Evolutionary conservation across 495 filamentous ascomycete species (phyloP).

Genomic region (Daldinia bambusicola): DNA sequence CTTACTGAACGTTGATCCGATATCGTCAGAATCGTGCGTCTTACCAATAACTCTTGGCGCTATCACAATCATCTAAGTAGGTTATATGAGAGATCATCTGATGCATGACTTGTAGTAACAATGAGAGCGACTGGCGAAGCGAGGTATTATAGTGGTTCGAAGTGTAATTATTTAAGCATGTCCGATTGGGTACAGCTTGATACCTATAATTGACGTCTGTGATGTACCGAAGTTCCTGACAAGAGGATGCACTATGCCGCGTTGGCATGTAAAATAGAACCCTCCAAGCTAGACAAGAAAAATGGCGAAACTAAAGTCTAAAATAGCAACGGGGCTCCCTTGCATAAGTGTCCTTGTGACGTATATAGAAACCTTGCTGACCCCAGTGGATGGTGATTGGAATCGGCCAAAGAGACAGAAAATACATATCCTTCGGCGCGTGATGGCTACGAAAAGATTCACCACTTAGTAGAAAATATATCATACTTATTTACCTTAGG

Average conservation of each 20-base stretch:
- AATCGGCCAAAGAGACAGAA: not conserved
- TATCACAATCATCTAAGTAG: not conserved
- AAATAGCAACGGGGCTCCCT: too few species aligned
- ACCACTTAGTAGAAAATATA: too few species aligned
- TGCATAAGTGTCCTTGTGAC: not conserved
- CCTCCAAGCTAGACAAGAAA: too few species aligned
- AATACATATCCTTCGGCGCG: not conserved
- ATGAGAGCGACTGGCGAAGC: not conserved
- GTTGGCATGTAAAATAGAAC: too few species aligned
- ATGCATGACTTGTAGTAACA: not conserved
- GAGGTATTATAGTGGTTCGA: not conserved
- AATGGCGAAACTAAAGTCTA: too few species aligned
- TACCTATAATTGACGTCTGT: too few species aligned
- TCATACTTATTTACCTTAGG: too few species aligned
- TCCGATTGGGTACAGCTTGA: too few species aligned
- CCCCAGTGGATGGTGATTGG: not conserved
- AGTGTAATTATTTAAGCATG: not conserved
- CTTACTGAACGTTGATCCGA: not conserved
- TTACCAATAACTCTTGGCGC: not conserved
- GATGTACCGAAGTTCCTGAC: too few species aligned
- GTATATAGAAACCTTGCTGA: not conserved
- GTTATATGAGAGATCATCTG: not conserved
- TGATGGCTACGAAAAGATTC: too few species aligned
- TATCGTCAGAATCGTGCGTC: not conserved
- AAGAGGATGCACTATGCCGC: too few species aligned